These are phyloP conservation scores for Bruguiera gymnorhiza DNA, from an alignment of 345 rosid species.

Conservation along the genomic window DNA sequence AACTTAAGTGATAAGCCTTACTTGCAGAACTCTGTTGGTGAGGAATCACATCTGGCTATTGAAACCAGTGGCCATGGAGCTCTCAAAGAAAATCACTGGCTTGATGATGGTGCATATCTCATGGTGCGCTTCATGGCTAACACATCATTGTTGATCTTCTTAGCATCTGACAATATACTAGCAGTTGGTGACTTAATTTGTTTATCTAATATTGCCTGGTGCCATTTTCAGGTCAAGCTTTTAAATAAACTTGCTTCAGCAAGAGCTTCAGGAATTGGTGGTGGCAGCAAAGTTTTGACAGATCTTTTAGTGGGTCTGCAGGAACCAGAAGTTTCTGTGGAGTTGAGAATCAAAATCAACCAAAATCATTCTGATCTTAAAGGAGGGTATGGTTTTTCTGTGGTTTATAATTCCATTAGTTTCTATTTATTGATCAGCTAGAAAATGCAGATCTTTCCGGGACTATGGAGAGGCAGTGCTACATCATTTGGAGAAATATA, in stretches of 20 bases:
- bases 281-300: slow-evolving; percentile 84
- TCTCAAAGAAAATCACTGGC: slow-evolving; percentile 94
- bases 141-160: not conserved
- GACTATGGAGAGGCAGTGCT: slow-evolving; percentile 89
- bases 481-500: slow-evolving; percentile 56
- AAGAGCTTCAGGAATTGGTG: slow-evolving; percentile 59
- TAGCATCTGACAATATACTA: not conserved
- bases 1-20: slow-evolving; percentile 16
- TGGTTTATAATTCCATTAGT: slow-evolving; percentile 1
- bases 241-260: slow-evolving; percentile 94
- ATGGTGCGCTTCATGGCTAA: slow-evolving; percentile 53
- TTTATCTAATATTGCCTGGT: not conserved
- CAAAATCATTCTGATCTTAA: slow-evolving; percentile 82
- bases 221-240: slow-evolving; percentile 67
- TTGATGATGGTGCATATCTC: slow-evolving; percentile 99
- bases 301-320: slow-evolving; percentile 78
- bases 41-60: slow-evolving; percentile 92
- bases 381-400: slow-evolving; percentile 66
- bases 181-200: not conserved
- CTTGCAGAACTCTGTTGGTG: slow-evolving; percentile 73
- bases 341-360: slow-evolving; percentile 79
- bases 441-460: slow-evolving; percentile 63
- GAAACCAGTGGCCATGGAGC: slow-evolving; percentile 99
- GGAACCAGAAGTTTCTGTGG: slow-evolving; percentile 72
- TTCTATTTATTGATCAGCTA: slow-evolving; percentile 9